Base-by-base conservation (phyloP, 1,284 basidiomycete species). In the Moesziomyces parantarcticus region DNA sequence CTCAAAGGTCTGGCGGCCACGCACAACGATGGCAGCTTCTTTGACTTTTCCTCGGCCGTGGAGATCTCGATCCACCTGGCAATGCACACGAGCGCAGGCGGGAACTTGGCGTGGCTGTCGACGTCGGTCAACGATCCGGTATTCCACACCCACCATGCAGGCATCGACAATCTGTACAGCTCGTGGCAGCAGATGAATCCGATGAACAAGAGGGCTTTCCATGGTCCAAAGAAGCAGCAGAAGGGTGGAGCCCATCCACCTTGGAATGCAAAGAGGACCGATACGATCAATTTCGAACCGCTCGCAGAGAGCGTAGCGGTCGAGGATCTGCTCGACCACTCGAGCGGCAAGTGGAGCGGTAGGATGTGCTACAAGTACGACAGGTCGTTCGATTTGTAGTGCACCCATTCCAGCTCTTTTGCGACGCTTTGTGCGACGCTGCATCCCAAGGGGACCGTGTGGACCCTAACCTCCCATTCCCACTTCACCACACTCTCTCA, bases 321-420 rank as follows among this genome's bases (percentile, higher is more conserved):
- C 6, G 5, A 41, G 39, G 70, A 68, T 13, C 36, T 67, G 43
- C 26, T 73, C 47, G 60, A 73, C 44, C 48, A n/a, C 10, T 20
- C 50, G 20, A 62, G 60, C 14, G 69, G 63, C 0, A 46, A 40
- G 8, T 61, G 63, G 63, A 45, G 51, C 13, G 69, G 63, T 0
- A 55, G 50, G 26, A 62, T 72, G 63, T 72, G 69, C 26, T 72
- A 66, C 40, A 23, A 34, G 36, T 72, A 72, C 50, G 58, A 65
- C 45, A 62, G 56, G 43, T 16, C 36, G 22, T 3, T 68, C 10
- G n/a, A 46, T n/a, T n/a, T n/a, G n/a, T n/a, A n/a, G n/a, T n/a
- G n/a, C n/a, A n/a, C n/a, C n/a, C n/a, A n/a, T n/a, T n/a, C n/a
- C n/a, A n/a, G n/a, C n/a, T n/a, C n/a, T n/a, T n/a, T n/a, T n/a